phyloP scores from a whole-genome alignment of 345 rosid species.

The Populus pruinosa region DNA sequence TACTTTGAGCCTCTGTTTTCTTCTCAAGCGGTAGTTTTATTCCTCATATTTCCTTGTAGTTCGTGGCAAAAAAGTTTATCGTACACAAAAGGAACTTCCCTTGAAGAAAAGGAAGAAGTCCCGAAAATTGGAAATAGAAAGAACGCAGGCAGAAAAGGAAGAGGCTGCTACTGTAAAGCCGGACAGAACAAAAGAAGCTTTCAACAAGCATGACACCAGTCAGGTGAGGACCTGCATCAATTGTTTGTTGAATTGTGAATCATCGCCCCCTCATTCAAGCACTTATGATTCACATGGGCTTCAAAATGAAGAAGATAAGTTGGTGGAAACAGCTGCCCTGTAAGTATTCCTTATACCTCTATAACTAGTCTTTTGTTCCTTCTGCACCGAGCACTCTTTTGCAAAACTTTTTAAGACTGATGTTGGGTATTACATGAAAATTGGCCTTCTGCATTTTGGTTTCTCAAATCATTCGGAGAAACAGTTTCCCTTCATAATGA shows the following conservation, averaged over 20 bases:
- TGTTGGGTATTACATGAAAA: neutral
- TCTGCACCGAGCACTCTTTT: neutral
- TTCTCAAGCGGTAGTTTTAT: neutral
- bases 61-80: neutral
- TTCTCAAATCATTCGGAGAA: neutral
- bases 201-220: neutral
- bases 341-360: neutral
- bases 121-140: neutral
- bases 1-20: neutral
- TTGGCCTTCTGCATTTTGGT: neutral
- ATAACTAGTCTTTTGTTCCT: neutral
- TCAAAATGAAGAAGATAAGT: neutral
- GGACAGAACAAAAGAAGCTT: too few species aligned
- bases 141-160: neutral
- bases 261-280: conserved; percentile 3
- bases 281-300: neutral
- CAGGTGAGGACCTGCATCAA: neutral
- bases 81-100: conserved; percentile 11
- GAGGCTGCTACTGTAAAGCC: conserved; percentile 1
- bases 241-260: conserved; percentile 13
- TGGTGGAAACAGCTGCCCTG: neutral
- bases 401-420: neutral
- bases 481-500: neutral
- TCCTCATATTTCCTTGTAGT: neutral
- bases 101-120: conserved; percentile 8